Base-by-base conservation (phyloP, 2,329 filamentous ascomycete species). In the Didymella segeticola region DNA sequence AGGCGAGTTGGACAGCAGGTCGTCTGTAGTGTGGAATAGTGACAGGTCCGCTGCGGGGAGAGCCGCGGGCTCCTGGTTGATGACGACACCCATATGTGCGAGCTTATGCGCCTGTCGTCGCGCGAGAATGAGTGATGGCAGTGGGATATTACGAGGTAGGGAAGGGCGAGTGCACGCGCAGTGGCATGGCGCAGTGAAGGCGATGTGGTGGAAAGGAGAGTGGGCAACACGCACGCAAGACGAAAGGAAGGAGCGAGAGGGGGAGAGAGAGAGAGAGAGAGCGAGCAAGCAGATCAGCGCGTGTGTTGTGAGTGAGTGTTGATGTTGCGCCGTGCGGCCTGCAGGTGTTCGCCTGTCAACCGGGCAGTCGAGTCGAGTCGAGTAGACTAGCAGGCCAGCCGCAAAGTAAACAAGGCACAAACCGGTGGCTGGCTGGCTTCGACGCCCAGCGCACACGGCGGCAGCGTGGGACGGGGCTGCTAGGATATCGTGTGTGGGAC, bases 11-110 rank as follows among this genome's bases (percentile, higher is more conserved):
- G 88, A 88, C 51, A 96, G 87, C 62, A 93, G 80, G 57, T 91
- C 86, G 77, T 99, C 95, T 73, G 87, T 89, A 66, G 91, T 87
- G 78, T 96, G 89, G 82, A 96, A 98, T 69, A 97, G 89, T 71
- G 86, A 87, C 75, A 97, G 85, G 73, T 89, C 83, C 75, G 93
- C 89, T 73, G 89, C 83, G 75, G 90, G 88, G 75, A 96, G 83
- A 70, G 86, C 79, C 49, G 83, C 86, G 80, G 92, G 84, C 77
- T 91, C 88, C 63, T 88, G 86, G 67, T 86, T 89, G 75, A 93
- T 84, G 79, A 89, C 86, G 80, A 93, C 90, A 33, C 50, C 50
- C 92, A 96, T 96, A 78, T 78, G 82, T 63, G 46, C 50, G 30
- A 27, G 43, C 31, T 37, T 42, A 34, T 17, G 33, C 34, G 53